phyloP scores from a whole-genome alignment of 2,329 filamentous ascomycete genomes.

The Aspergillus fumigatus region DNA sequence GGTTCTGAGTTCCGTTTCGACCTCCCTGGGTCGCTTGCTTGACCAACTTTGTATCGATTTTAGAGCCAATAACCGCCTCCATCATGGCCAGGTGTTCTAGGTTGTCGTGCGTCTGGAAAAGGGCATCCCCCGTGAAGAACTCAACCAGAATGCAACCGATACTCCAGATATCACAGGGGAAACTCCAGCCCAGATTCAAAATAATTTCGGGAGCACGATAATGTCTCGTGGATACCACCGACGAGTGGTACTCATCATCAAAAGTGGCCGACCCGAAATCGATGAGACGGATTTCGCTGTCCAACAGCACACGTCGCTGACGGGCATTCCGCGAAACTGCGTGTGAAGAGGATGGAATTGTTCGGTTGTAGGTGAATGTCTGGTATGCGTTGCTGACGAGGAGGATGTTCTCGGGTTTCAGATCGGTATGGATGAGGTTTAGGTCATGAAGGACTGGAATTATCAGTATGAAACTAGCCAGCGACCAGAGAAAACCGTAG shows the following conservation, averaged over 20 bases:
- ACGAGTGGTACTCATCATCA: constrained; percentile 65
- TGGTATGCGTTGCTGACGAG: constrained; percentile 62
- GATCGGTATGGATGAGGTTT: constrained; percentile 88
- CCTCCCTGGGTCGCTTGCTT: constrained; percentile 48
- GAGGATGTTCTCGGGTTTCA: constrained; percentile 66
- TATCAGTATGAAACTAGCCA: constrained; percentile 22
- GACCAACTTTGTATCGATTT: constrained; percentile 53
- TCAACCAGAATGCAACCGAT: constrained; percentile 65
- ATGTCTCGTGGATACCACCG: constrained; percentile 62
- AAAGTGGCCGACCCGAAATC: constrained; percentile 66
- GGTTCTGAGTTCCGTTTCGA: constrained; percentile 47
- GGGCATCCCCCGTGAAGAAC: constrained; percentile 63
- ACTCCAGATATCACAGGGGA: constrained; percentile 66
- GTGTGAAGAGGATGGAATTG: constrained; percentile 61
- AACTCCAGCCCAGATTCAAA: constrained; percentile 63
- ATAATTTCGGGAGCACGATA: constrained; percentile 66
- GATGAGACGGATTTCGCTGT: constrained; percentile 63
- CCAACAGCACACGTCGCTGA: constrained; percentile 59
- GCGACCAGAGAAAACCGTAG: not conserved
- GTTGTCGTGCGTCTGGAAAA: constrained; percentile 66
- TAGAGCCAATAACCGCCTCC: constrained; percentile 57
- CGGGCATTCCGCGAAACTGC: constrained; percentile 54
- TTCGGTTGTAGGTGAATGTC: constrained; percentile 65
- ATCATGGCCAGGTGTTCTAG: constrained; percentile 67
- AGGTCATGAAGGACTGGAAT: constrained; percentile 82